Evolutionary conservation across 2,329 filamentous ascomycete species (phyloP).

Genomic region (Beauveria medogensis): DNA sequence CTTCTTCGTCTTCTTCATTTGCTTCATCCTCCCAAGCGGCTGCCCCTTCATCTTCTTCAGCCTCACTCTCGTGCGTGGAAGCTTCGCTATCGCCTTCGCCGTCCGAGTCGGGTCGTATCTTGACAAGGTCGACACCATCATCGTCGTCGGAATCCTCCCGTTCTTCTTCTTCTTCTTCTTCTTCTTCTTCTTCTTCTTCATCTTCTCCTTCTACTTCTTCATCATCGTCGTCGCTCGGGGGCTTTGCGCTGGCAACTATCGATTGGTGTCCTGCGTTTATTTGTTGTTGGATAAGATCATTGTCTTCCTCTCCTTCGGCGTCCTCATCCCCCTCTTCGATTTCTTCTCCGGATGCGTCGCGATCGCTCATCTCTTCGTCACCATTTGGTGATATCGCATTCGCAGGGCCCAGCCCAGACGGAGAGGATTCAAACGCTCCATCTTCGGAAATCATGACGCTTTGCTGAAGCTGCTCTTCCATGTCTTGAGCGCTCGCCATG

Average conservation of each 20-base stretch:
- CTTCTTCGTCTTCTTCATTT: conserved; percentile 48
- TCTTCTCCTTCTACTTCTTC: conserved; percentile 21
- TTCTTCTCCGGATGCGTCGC: conserved; percentile 33
- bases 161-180: conserved; percentile 23
- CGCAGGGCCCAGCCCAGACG: not conserved
- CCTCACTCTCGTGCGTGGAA: conserved; percentile 34
- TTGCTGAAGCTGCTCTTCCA: conserved; percentile 51
- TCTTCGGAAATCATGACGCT: conserved; percentile 45
- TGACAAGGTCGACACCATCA: conserved; percentile 50
- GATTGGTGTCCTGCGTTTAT: conserved; percentile 12
- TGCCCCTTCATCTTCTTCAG: conserved; percentile 25
- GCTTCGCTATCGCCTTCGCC: conserved; percentile 25
- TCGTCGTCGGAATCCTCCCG: conserved; percentile 37
- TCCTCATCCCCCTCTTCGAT: conserved; percentile 31
- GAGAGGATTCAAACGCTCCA: conserved; percentile 29
- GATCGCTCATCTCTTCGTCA: conserved; percentile 30
- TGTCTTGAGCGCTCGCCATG: conserved; percentile 45
- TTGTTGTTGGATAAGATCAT: conserved; percentile 23
- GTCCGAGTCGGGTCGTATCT: conserved; percentile 43
- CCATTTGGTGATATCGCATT: conserved; percentile 24
- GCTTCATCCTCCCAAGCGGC: conserved; percentile 46
- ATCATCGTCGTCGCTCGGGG: conserved; percentile 14
- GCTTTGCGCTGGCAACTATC: conserved; percentile 1
- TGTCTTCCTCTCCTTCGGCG: conserved; percentile 35
- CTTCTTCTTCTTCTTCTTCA: conserved; percentile 21